These are phyloP conservation scores for Pleurotus salmoneostramineus DNA, from an alignment of 768 basidiomycete species.

Conservation along the genomic window DNA sequence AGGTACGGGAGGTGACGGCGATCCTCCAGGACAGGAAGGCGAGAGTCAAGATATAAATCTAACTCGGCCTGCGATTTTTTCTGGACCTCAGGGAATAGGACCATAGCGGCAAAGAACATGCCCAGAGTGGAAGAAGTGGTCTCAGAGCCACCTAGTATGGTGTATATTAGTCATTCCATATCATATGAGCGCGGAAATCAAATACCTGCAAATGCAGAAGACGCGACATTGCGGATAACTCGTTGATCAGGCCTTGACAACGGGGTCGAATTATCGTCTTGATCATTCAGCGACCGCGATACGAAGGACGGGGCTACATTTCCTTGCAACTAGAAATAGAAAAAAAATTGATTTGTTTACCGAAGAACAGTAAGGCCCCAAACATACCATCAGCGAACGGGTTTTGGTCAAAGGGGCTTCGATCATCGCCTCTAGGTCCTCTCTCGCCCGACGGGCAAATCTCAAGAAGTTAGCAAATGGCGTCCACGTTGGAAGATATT, in stretches of 20 bases:
- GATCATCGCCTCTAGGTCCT: not conserved
- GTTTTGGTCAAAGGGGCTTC: conserved; percentile 5
- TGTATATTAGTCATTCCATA: not conserved
- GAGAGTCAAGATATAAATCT: not conserved
- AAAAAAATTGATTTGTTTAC: not conserved
- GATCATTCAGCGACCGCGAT: not conserved
- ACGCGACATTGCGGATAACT: not conserved
- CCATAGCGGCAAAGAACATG: not conserved
- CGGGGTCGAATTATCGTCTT: not conserved
- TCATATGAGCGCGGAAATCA: not conserved
- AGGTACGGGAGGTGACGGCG: conserved; percentile 26
- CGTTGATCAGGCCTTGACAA: not conserved
- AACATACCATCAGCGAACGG: conserved; percentile 23
- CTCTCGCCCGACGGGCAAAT: not conserved
- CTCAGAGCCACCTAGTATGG: not conserved
- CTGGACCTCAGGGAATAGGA: not conserved
- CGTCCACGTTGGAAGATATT: not conserved
- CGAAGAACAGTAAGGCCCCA: not conserved
- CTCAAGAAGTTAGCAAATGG: not conserved
- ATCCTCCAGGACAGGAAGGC: not conserved
- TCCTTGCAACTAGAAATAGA: conserved; percentile 1
- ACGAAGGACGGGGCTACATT: not conserved
- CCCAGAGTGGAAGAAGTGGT: not conserved
- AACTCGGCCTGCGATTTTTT: not conserved
- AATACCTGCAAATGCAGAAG: not conserved